Base-by-base conservation (phyloP, 805 yeast species). In the Wickerhamiella azyma region DNA sequence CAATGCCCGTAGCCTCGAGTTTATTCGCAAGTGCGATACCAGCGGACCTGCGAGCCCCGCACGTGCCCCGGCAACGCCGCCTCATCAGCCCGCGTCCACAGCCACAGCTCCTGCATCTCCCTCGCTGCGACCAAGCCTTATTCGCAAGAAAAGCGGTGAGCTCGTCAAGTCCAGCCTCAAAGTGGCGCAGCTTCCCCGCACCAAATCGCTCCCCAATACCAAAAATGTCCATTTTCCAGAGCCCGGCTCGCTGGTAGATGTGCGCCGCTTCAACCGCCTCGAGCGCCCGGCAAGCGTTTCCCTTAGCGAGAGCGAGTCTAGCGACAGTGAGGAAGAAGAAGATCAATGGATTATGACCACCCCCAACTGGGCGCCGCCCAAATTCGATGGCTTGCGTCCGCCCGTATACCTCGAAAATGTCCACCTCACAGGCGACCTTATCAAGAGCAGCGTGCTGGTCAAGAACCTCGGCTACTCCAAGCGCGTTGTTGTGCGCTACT, bases 101-200 rank as follows among this genome's bases (percentile, higher is more conserved):
- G 29, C 43, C 16, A 40, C 43, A 17, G 37, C 21, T 19, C 43
- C 43, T 3, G 18, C 43, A n/a, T 19, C 37, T 5, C 21, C 37
- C 11, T 35, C 43, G 6, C 18, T 11, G 29, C 24, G 52, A 26
- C 59, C 62, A 13, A 67, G 68, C 3, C 63, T 83, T 45, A 74
- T 85, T 3, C 76, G 94, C 41, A 88, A 86, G 61, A 86, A 86
- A 61, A 76, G 85, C 0, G 96, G 94, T n/a, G 95, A 85, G 58
- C 66, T 82, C 38, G 81, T 85, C 39, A 83, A 83, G 58, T 76
- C 88, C 2, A 79, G 84, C 11, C 67, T 85, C 47, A 81, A 79
- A 56, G 49, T 53, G 24, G 59, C 62, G 16, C 55, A 68, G 9
- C 60, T 67, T n/a, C 60, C 55, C 32, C 60, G 66, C 18, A 59